Evolutionary conservation across 441 rosid genomes (phyloP).

Genomic region (Mallotus repandus): DNA sequence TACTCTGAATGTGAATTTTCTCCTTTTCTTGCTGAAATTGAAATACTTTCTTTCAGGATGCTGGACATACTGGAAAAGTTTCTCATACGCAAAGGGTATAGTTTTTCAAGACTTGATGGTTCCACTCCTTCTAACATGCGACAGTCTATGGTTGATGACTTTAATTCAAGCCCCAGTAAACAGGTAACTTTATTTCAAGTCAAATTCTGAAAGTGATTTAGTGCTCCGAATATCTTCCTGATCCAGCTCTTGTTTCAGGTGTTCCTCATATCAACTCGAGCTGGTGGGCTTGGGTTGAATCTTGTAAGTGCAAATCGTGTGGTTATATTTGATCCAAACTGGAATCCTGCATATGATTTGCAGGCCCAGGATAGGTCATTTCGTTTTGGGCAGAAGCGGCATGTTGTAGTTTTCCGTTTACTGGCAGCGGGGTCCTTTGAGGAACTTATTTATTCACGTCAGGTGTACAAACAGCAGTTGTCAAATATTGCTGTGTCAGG

Average conservation of each 20-base stretch:
- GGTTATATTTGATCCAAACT: conserved; percentile 93
- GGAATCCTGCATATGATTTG: conserved; percentile 96
- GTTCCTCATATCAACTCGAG: conserved; percentile 93
- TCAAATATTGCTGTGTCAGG: conserved; percentile 93
- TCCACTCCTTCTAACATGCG: conserved; percentile 83
- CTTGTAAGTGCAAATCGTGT: conserved; percentile 96
- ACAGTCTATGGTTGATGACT: conserved; percentile 83
- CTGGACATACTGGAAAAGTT: conserved; percentile 87
- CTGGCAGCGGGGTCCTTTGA: conserved; percentile 97
- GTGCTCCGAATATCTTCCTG: conserved; percentile 10
- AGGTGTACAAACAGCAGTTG: conserved; percentile 94
- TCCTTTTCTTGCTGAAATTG: conserved; percentile 20
- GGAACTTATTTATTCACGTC: conserved; percentile 87
- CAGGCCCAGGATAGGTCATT: conserved; percentile 99
- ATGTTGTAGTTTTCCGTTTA: conserved; percentile 89
- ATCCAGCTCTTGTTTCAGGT: conserved; percentile 44
- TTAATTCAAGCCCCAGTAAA: conserved; percentile 91
- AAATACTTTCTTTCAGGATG: conserved; percentile 54
- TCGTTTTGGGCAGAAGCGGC: conserved; percentile 94
- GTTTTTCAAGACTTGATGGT: conserved; percentile 92
- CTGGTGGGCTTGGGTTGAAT: conserved; percentile 97
- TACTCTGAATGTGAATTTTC: background rate
- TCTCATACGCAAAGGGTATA: conserved; percentile 81
- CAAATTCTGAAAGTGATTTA: background rate
- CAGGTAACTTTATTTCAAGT: conserved; percentile 43